Base-by-base conservation (phyloP, 2,329 filamentous ascomycete species). In the Capronia americana region DNA sequence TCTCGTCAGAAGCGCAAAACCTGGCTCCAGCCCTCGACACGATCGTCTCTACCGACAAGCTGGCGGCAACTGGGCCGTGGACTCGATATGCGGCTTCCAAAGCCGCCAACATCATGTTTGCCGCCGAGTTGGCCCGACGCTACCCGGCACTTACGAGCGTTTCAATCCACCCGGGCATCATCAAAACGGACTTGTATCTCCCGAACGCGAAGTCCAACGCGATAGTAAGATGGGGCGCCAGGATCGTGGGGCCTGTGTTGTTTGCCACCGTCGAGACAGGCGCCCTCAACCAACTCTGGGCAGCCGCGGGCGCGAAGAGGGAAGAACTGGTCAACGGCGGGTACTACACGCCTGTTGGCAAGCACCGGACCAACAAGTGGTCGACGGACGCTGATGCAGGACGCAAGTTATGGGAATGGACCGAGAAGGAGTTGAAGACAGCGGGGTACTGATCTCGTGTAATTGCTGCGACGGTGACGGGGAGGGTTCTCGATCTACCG, bases 11-110 rank as follows among this genome's bases (percentile, higher is more conserved):
- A 24, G 80, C 74, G 12, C 75, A 76, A 63, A 69, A 73, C n/a
- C 66, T 75, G 26, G 74, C 75, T 0, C 79, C 80, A 0, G 67
- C 73, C 1, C 73, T 78, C 63, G 72, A 78, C 34, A 73, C 73
- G 4, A 77, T 82, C 71, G 77, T 76, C 4, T 79, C 78, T 7
- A 79, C 78, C 0, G 64, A 74, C 1, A 71, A 72, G 1, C 74
- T 82, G 1, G 68, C 79, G 26, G 66, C 67, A 0, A 64, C 73
- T 4, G 79, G 77, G 38, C 78, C 80, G 3, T 83, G 79, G 77
- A 73, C 75, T 2, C 81, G 82, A 1, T 87, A 86, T 69, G 81
- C 77, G 8, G 80, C 82, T n/a, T 82, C 80, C 65, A 86, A 85
- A 71, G 77, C 82, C 0, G 83, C 82, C 2, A 84, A 83, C 60